phyloP scores from a whole-genome alignment of 805 yeast species.

The Lipomyces lipofer region DNA sequence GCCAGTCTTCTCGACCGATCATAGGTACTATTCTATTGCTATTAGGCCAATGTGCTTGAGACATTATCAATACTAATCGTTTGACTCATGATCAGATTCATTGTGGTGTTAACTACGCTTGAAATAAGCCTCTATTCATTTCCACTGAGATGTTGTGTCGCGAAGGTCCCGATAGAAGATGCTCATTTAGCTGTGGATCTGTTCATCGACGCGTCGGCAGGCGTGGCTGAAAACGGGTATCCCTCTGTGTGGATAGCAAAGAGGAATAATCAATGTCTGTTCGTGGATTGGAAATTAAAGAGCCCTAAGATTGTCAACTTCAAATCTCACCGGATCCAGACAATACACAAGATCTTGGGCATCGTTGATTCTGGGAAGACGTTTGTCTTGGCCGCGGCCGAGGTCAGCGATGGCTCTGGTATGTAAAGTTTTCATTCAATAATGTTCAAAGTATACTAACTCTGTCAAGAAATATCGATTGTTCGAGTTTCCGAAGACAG shows the following conservation, averaged over 20 bases:
- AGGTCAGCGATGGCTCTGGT: slow-evolving; percentile 13
- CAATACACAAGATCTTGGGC: slow-evolving; percentile 26
- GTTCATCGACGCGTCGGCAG: slow-evolving; percentile 32
- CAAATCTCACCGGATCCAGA: slow-evolving; percentile 16
- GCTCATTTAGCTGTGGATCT: slow-evolving; percentile 40
- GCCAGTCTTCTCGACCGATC: slow-evolving; percentile 42
- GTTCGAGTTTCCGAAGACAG: slow-evolving; percentile 3
- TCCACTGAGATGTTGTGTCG: slow-evolving; percentile 40
- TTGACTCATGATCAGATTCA: slow-evolving; percentile 23
- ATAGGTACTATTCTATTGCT: slow-evolving; percentile 19
- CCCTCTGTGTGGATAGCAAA: slow-evolving; percentile 37
- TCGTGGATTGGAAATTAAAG: slow-evolving; percentile 35
- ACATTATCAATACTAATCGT: not conserved
- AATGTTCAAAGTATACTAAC: not conserved
- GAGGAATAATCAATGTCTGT: slow-evolving; percentile 32
- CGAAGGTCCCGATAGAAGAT: slow-evolving; percentile 38
- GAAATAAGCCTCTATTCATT: slow-evolving; percentile 43
- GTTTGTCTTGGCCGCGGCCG: slow-evolving; percentile 23
- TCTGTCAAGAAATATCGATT: slow-evolving; percentile 13
- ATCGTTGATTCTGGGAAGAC: slow-evolving; percentile 17
- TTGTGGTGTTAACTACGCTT: slow-evolving; percentile 42
- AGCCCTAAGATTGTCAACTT: slow-evolving; percentile 10
- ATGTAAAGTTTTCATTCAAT: not conserved
- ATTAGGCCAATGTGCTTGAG: not conserved
- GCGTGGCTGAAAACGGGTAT: slow-evolving; percentile 8